Conservation (phyloP, 192 early-diverging fungal genomes). For the Gryganskiella cystojenkinii region DNA sequence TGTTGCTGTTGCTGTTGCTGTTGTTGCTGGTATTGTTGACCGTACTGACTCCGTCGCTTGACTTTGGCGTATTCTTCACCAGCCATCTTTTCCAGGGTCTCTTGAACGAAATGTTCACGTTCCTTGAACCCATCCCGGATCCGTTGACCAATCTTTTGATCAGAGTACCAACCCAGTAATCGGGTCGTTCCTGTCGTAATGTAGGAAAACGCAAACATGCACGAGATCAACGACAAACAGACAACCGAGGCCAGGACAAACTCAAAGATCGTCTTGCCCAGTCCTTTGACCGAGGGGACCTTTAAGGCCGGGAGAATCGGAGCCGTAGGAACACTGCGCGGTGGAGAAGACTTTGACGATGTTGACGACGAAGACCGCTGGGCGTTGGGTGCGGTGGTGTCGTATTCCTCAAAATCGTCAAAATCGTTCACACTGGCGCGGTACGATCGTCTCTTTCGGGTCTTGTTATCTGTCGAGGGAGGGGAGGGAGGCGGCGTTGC, state of each 20-base stretch:
- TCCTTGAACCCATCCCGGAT: slow-evolving; percentile 45
- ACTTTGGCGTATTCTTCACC: slow-evolving; percentile 46
- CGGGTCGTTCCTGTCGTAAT: slow-evolving; percentile 32
- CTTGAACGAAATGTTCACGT: slow-evolving; percentile 41
- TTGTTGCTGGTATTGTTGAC: slow-evolving; percentile 17
- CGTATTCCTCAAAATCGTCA: neutral
- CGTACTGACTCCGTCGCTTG: slow-evolving; percentile 32
- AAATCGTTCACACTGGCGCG: neutral
- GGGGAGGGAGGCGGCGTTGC: neutral
- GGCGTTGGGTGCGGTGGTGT: neutral
- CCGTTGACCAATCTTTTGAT: slow-evolving; percentile 43
- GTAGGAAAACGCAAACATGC: slow-evolving; percentile 44
- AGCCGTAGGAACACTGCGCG: neutral
- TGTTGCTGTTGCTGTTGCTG: slow-evolving; percentile 13
- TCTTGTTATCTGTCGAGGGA: neutral
- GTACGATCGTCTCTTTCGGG: slow-evolving; percentile 11
- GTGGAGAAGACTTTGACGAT: neutral
- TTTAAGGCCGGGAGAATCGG: slow-evolving; percentile 20
- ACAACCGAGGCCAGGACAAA: slow-evolving; percentile 25
- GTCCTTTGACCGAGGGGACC: slow-evolving; percentile 17
- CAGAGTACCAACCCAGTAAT: slow-evolving; percentile 41
- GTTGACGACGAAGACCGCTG: neutral
- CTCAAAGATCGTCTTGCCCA: slow-evolving; percentile 31
- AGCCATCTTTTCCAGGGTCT: slow-evolving; percentile 50
- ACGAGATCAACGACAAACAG: slow-evolving; percentile 26